Percentiles rank a stretch among this genome's conserved stretches.
phyloP scores from a whole-genome alignment of 2,329 filamentous ascomycete species.

The Zarea fungicola region DNA sequence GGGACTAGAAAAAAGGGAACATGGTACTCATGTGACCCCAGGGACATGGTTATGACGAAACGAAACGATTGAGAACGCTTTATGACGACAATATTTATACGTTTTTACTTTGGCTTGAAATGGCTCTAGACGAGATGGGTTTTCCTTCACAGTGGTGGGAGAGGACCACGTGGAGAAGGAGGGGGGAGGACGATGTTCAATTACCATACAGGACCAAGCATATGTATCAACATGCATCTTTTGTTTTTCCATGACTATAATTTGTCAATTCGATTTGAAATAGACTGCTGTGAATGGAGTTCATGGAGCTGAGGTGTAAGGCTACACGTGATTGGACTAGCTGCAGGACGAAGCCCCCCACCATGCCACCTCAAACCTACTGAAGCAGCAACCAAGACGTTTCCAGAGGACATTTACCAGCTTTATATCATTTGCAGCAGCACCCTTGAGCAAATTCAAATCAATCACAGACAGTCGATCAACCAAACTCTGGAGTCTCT shows the following conservation, averaged over 20 bases:
- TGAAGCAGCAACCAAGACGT: too few species aligned
- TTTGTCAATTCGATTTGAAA: too few species aligned
- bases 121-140: conserved; percentile 9
- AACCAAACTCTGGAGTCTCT: too few species aligned
- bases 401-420: too few species aligned
- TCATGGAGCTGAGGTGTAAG: too few species aligned
- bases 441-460: too few species aligned
- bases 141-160: not conserved
- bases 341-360: not conserved
- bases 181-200: too few species aligned
- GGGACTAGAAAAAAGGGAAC: conserved; percentile 22
- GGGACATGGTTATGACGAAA: conserved; percentile 23
- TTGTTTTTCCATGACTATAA: too few species aligned
- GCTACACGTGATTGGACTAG: conserved; percentile 8
- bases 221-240: conserved; percentile 13
- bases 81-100: conserved; percentile 20
- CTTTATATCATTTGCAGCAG: too few species aligned
- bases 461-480: too few species aligned
- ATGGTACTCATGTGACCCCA: conserved; percentile 16
- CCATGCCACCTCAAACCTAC: too few species aligned
- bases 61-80: conserved; percentile 23
- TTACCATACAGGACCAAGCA: conserved; percentile 7
- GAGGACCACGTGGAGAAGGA: conserved; percentile 3
- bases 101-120: conserved; percentile 9
- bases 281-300: too few species aligned